Base-by-base conservation (phyloP, 441 rosid genomes). In the Populus trichocarpa region DNA sequence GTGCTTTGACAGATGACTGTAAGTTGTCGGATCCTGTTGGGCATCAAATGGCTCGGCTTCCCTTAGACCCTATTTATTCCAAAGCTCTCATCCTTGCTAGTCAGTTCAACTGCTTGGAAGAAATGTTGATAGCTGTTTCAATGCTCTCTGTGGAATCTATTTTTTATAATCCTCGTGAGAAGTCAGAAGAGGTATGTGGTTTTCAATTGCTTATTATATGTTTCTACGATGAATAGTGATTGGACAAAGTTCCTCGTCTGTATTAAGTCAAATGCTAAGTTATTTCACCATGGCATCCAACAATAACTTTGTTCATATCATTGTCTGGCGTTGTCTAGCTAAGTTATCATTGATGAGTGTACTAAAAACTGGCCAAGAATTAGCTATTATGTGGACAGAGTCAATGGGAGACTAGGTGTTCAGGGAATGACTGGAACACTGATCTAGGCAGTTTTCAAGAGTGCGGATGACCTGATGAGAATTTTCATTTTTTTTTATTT, bases 141-240 rank as follows among this genome's bases (percentile, higher is more conserved):
- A 86, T 94, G 96, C 99, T 96, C 38, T 90, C 96, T 2, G 98
- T 86, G 73, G 97, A 96, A 73, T 96, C 97, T 35, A 88, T 94
- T 72, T 96, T 91, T 83, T 96, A 92, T 73, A 84, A 81, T 46
- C 96, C 97, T 28, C 93, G 93, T 70, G 97, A 92, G 75, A 94
- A 88, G 87, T 75, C 81, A 63, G 95, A 92, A 40, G 97, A 96
- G 92, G 99, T 92, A 79, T 33, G 63, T 46, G 20, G 53, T 13
- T 23, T 4, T 53, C 25, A 32, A 8, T 67, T 75, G 8, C 78
- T 53, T 50, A 12, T 72, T 36, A 26, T 50, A 3, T 46, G 16
- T 3, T 40, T 8, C 23, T 53, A 53, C 5, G 61, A 53, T 53
- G 61, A 53, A 16, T 18, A 53, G 3, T 16, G 61, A 16, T 53